A percentile compares a stretch with the other conserved stretches of the same genome.
Conservation (phyloP, 164 flowering plant species). For the grape (Vitis vinifera) region ASM3070453v1 NC_081823.1:8658501-8659000, state of each 20-base stretch:
- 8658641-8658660: slow-evolving; percentile 51
- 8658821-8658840: slow-evolving; percentile 57
- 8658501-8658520: slow-evolving; percentile 36
- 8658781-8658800: slow-evolving; percentile 58
- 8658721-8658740: slow-evolving; percentile 38
- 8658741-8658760: slow-evolving; percentile 45
- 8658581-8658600: slow-evolving; percentile 63
- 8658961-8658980: slow-evolving; percentile 74
- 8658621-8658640: slow-evolving; percentile 26
- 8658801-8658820: slow-evolving; percentile 57
- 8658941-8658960: slow-evolving; percentile 64
- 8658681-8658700: slow-evolving; percentile 47
- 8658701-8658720: slow-evolving; percentile 53
- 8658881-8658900: slow-evolving; percentile 66
- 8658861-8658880: slow-evolving; percentile 46
- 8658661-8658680: slow-evolving; percentile 62
- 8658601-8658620: slow-evolving; percentile 44
- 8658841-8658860: slow-evolving; percentile 53
- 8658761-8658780: slow-evolving; percentile 41
- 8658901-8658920: slow-evolving; percentile 59
- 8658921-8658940: slow-evolving; percentile 71
- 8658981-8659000: slow-evolving; percentile 39
- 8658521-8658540: slow-evolving; percentile 52
- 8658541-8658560: slow-evolving; percentile 46
- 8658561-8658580: slow-evolving; percentile 50